A percentile compares a stretch with the other conserved stretches of the same genome.
Conservation (phyloP, 2,329 filamentous ascomycete species). For the Colletotrichum agaves region DNA sequence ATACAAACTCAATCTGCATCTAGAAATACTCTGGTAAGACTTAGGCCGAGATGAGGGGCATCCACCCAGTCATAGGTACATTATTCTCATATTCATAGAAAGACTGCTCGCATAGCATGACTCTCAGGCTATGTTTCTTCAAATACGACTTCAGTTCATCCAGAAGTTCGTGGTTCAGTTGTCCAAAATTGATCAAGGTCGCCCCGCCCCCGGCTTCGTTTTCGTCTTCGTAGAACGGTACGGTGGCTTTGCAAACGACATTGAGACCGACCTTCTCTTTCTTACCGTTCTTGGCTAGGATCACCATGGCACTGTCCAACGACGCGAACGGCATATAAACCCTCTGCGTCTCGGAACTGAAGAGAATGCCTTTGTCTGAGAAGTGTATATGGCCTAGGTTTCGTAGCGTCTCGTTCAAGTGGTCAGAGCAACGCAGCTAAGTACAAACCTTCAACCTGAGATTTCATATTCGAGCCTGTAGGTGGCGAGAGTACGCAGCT, state of each 20-base stretch:
- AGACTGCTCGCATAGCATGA: slow-evolving; percentile 1
- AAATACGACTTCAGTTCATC: not conserved
- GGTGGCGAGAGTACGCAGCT: not conserved
- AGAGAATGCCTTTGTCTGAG: not conserved
- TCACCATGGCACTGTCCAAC: not conserved
- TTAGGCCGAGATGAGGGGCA: not conserved
- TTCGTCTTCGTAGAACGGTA: not conserved
- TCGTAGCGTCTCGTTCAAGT: too few species aligned
- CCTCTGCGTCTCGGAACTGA: not conserved
- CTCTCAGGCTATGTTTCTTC: not conserved
- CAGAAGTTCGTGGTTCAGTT: not conserved
- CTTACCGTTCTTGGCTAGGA: not conserved
- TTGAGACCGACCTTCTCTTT: not conserved
- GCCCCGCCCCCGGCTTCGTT: not conserved
- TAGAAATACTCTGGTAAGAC: too few species aligned
- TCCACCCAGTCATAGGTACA: not conserved
- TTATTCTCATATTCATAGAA: slow-evolving; percentile 5
- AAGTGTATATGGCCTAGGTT: not conserved
- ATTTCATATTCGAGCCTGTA: fast-evolving
- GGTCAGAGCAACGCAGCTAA: not conserved
- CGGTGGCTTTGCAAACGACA: not conserved
- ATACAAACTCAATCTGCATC: too few species aligned
- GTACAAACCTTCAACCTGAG: not conserved
- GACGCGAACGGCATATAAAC: not conserved
- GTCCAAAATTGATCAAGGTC: not conserved